These are phyloP conservation scores for Alternaria incomplexa DNA, from an alignment of 2,329 filamentous ascomycete species.

Conservation along the genomic window DNA sequence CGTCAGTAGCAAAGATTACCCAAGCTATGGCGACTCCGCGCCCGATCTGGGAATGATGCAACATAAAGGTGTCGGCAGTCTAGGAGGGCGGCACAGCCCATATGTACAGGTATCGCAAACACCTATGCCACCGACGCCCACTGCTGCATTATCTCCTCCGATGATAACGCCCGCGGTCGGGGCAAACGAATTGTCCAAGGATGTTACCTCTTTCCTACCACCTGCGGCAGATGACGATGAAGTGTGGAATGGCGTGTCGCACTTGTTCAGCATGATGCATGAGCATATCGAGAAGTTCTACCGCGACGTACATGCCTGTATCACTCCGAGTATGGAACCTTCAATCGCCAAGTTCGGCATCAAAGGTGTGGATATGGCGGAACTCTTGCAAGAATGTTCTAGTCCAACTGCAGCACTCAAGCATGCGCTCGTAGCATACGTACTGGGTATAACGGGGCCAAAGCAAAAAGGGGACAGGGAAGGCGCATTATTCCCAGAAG, in stretches of 20 bases:
- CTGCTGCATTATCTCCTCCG: neutral
- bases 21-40: conserved; percentile 25
- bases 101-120: conserved; percentile 38
- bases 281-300: conserved; percentile 41
- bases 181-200: conserved; percentile 15
- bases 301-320: conserved; percentile 42
- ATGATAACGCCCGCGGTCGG: conserved; percentile 7
- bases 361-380: conserved; percentile 28
- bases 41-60: conserved; percentile 34
- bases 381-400: conserved; percentile 31
- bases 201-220: conserved; percentile 30
- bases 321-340: conserved; percentile 41
- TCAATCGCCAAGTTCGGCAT: conserved; percentile 37
- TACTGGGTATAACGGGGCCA: conserved; percentile 30
- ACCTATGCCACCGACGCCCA: conserved; percentile 10
- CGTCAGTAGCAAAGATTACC: conserved; percentile 10
- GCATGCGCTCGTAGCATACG: conserved; percentile 37
- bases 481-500: conserved; percentile 30
- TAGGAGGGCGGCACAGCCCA: conserved; percentile 21
- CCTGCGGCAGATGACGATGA: conserved; percentile 29
- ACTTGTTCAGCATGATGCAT: conserved; percentile 36
- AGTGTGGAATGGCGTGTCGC: conserved; percentile 25
- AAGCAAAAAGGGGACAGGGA: conserved; percentile 12
- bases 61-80: conserved; percentile 22
- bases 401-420: conserved; percentile 38